Base-by-base conservation (phyloP, 2,329 filamentous ascomycete genomes). In the Nemania bipapillata region DNA sequence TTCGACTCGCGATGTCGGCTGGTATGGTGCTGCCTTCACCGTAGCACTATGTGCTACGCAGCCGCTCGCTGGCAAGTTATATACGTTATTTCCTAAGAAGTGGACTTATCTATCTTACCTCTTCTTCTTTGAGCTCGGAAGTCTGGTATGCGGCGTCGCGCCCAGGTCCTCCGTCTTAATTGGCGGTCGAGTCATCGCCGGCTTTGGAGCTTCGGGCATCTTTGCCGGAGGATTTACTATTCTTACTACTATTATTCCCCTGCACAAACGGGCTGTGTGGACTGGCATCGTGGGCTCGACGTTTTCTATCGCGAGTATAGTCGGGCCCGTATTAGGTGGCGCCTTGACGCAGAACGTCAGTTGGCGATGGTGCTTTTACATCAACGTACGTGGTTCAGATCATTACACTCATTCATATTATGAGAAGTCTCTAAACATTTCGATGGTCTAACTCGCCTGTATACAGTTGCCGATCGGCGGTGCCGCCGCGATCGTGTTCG, bases 201-300 rank as follows among this genome's bases (percentile, higher is more conserved):
- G 77, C n/a, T 52, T 77, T 9, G 77, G 77, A 1, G 71, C 74
- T 12, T 75, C 70, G n/a, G 75, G 76, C 1, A 64, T 78, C 9
- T 76, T 77, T 32, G 74, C 76, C 4, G 76, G 77, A n/a, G 72
- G 68, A 37, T 72, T 77, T 47, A 72, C 70, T 24, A 72, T 78
- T 37, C 63, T 76, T 7, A 68, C 70, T 0, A 60, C 58, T 17
- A 71, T 64, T 9, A 59, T 74, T 12, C 73, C 72, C 0, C 66
- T 73, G 1, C 57, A 69, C 15, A 73, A 72, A 37, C 72, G 73
- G 1, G 47, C 72, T 1, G 47, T 74, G 15, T 71, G 45, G 12
- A 73, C 64, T 11, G 68, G 72, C 1, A 37, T 56, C 4, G 47
- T 70, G 4, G 50, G 63, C 22, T 64, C 69, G 4, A 66, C 61